phyloP scores from a whole-genome alignment of 176 grass and related monocot species.

The Avena atlantica region DNA sequence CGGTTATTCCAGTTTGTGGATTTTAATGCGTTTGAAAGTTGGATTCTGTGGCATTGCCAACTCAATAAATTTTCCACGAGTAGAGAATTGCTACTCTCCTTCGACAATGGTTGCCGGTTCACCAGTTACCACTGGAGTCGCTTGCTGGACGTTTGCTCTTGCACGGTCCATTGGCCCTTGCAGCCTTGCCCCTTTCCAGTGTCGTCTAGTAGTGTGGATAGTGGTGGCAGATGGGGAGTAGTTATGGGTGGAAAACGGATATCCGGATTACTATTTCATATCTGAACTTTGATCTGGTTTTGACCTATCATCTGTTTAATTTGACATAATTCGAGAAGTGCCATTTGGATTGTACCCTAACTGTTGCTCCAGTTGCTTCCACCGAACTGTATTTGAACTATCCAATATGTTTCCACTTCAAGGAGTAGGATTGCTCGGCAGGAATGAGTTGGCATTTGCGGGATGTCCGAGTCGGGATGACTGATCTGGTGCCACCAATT shows the following conservation, averaged over 20 bases:
- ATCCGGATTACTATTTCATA: not conserved
- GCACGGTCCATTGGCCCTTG: not conserved
- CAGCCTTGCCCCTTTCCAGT: not conserved
- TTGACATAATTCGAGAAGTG: not conserved
- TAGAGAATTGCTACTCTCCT: not conserved
- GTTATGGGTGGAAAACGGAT: not conserved
- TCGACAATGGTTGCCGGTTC: not conserved
- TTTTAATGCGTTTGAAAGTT: not conserved
- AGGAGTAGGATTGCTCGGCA: not conserved
- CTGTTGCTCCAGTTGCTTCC: not conserved
- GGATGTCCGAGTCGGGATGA: not conserved
- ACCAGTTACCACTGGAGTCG: not conserved
- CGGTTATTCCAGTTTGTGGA: not conserved
- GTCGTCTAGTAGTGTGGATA: not conserved
- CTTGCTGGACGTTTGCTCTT: not conserved
- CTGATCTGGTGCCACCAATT: not conserved
- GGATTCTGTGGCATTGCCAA: slow-evolving; percentile 3
- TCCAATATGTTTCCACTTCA: not conserved
- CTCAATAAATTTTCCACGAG: not conserved
- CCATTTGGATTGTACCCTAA: not conserved
- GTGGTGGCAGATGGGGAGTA: not conserved
- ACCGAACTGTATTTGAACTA: not conserved
- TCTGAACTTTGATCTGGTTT: not conserved
- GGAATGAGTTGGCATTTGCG: not conserved
- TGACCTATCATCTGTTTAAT: not conserved